Evolutionary conservation across 345 rosid species (phyloP), one percentile per base, ranked within the genome.

Genomic region (Linum tenue): DNA sequence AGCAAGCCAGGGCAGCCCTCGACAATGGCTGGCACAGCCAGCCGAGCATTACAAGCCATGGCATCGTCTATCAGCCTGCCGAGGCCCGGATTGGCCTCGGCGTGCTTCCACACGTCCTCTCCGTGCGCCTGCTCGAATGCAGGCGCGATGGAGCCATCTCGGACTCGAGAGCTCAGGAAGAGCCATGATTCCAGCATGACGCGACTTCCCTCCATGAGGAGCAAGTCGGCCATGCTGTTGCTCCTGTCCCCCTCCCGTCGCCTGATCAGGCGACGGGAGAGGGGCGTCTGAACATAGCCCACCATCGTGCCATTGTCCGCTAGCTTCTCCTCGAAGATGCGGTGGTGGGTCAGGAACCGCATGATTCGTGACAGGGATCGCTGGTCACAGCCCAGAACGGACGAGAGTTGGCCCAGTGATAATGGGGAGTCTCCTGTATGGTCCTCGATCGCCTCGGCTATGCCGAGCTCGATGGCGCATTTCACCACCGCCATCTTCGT

Each of bases 381-480:
- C 0, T 81, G 81, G 37, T 73, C 69, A 58, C 90, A 86, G 6
- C 77, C 69, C 55, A 85, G 82, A 22, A 75, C 15, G 39, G 85
- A 41, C 31, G 92, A 73, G 55, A 91, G 84, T 9, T 82, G 77
- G 1, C 78, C 60, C 8, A 91, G 78, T 1, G 91, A 71, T 35
- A 84, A 60, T 43, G 88, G 86, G 2, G 70, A 22, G 31, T 22
- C 31, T 22, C 31, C 31, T 22, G 31, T 48, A 43, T 77, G 81
- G 74, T 77, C 71, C 64, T 81, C 83, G 3, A 90, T 68, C 51
- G 79, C 86, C 7, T 89, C 94, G 3, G 92, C 80, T 59, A 89
- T 80, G 43, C 85, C 85, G 4, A 89, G 89, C 64, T 91, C 90
- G 38, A 87, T 81, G 65, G 90, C 95, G 69, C 98, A 89, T 70